phyloP scores from a whole-genome alignment of 768 basidiomycete species.

The Lentinus brumalis region DNA sequence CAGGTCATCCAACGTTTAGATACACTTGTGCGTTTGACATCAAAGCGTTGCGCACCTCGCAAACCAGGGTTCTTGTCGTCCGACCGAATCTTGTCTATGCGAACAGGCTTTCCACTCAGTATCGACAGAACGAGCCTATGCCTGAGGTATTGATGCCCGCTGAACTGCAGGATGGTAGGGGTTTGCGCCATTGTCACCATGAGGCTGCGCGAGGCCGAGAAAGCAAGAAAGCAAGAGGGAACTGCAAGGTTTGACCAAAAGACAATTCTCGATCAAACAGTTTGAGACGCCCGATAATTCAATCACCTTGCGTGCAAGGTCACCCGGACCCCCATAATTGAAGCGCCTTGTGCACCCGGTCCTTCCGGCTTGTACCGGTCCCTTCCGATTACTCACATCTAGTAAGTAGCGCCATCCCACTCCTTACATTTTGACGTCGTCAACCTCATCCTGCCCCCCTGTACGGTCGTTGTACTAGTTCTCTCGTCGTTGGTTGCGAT shows the following conservation, averaged over 20 bases:
- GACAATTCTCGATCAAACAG: slow-evolving; percentile 11
- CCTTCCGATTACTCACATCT: too few species aligned
- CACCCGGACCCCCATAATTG: too few species aligned
- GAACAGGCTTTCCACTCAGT: slow-evolving; percentile 81
- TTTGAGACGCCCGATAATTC: slow-evolving; percentile 11
- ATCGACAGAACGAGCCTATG: slow-evolving; percentile 87
- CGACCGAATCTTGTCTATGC: slow-evolving; percentile 85
- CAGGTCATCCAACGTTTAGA: neutral
- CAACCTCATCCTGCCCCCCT: too few species aligned
- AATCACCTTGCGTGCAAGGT: too few species aligned
- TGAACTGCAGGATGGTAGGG: slow-evolving; percentile 54
- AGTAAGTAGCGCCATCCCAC: too few species aligned
- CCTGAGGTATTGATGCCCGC: slow-evolving; percentile 81
- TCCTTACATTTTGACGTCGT: too few species aligned
- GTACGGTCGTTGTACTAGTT: too few species aligned
- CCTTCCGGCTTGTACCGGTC: too few species aligned
- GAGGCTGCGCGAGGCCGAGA: neutral
- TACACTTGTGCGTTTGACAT: neutral
- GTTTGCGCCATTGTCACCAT: slow-evolving; percentile 17
- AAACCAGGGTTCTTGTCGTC: slow-evolving; percentile 95
- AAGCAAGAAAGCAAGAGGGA: neutral
- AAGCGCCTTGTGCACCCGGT: too few species aligned
- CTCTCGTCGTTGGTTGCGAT: too few species aligned
- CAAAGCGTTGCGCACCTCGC: slow-evolving; percentile 54
- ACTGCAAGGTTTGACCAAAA: neutral